phyloP scores from a whole-genome alignment of 2,329 filamentous ascomycete genomes.

The Aspergillus viridinutans region DNA sequence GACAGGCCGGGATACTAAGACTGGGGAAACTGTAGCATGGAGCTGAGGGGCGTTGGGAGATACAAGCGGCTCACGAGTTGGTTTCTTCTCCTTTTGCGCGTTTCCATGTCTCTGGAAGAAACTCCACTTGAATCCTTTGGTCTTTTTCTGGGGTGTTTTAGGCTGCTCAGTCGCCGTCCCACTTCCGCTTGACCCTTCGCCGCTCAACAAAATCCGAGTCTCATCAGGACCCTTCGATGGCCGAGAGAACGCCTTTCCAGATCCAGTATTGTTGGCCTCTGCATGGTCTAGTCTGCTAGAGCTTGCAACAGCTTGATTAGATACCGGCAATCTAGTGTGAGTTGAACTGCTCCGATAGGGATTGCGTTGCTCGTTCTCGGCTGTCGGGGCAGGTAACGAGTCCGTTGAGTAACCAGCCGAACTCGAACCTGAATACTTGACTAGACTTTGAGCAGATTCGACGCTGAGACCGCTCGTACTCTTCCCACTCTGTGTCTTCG shows the following conservation, averaged over 20 bases:
- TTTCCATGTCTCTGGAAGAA: conserved; percentile 51
- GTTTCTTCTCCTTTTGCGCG: conserved; percentile 18
- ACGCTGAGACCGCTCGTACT: conserved; percentile 34
- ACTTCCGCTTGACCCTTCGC: background rate
- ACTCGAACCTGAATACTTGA: conserved; percentile 15
- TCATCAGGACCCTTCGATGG: background rate
- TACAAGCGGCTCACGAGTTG: conserved; percentile 14
- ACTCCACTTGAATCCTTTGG: conserved; percentile 49
- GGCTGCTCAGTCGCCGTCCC: conserved; percentile 1
- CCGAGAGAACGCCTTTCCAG: background rate
- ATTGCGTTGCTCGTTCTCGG: background rate
- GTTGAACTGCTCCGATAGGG: background rate
- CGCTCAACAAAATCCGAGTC: conserved; percentile 1
- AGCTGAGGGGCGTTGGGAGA: conserved; percentile 28
- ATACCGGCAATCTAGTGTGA: background rate
- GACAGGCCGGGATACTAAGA: conserved; percentile 41
- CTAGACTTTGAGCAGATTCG: conserved; percentile 23
- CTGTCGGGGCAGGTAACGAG: conserved; percentile 23
- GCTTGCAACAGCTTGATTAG: conserved; percentile 4
- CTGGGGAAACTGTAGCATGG: conserved; percentile 37
- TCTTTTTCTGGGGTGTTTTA: conserved; percentile 26
- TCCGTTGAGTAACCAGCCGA: conserved; percentile 32
- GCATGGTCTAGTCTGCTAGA: background rate
- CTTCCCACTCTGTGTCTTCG: conserved; percentile 38
- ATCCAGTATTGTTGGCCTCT: background rate